Percentiles rank a stretch among this genome's conserved stretches.
These are phyloP conservation scores for Verticillium nubilum DNA, from an alignment of 2,329 filamentous ascomycete genomes.

Conservation along the genomic window DNA sequence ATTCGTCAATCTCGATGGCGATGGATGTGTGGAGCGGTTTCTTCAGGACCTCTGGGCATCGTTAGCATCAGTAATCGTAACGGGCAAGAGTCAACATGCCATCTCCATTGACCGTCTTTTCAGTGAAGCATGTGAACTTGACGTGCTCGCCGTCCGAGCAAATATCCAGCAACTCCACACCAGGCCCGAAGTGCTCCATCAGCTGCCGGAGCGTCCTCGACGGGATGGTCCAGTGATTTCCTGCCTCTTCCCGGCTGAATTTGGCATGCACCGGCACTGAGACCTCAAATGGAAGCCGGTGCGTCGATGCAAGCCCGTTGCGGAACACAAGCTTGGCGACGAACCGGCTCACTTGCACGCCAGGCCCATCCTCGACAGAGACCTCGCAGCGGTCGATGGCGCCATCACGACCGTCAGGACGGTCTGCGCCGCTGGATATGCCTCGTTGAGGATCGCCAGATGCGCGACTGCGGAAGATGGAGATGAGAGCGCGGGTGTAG, in stretches of 20 bases:
- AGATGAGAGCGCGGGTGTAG: slow-evolving; percentile 65
- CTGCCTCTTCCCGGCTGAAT: slow-evolving; percentile 61
- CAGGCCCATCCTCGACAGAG: slow-evolving; percentile 64
- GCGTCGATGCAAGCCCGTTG: slow-evolving; percentile 73
- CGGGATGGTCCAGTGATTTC: slow-evolving; percentile 68
- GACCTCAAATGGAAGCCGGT: slow-evolving; percentile 69
- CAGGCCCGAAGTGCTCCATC: slow-evolving; percentile 75
- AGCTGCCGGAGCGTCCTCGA: slow-evolving; percentile 67
- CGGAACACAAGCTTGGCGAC: slow-evolving; percentile 69
- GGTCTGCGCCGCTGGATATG: slow-evolving; percentile 55
- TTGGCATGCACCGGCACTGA: slow-evolving; percentile 70
- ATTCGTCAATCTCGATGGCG: slow-evolving; percentile 69
- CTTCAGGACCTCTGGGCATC: slow-evolving; percentile 60
- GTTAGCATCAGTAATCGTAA: slow-evolving; percentile 8
- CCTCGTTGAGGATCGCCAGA: slow-evolving; percentile 51
- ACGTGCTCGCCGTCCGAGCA: slow-evolving; percentile 68
- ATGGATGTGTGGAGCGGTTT: slow-evolving; percentile 78
- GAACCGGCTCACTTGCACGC: slow-evolving; percentile 62
- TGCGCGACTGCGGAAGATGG: slow-evolving; percentile 65
- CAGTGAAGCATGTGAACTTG: slow-evolving; percentile 76
- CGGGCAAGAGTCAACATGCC: slow-evolving; percentile 20
- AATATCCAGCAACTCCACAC: slow-evolving; percentile 75
- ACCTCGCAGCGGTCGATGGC: slow-evolving; percentile 72
- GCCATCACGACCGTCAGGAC: background rate
- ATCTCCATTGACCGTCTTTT: slow-evolving; percentile 65